phyloP scores from a whole-genome alignment of 1,139 yeast genomes.

The Blastobotrys petasosporus region DNA sequence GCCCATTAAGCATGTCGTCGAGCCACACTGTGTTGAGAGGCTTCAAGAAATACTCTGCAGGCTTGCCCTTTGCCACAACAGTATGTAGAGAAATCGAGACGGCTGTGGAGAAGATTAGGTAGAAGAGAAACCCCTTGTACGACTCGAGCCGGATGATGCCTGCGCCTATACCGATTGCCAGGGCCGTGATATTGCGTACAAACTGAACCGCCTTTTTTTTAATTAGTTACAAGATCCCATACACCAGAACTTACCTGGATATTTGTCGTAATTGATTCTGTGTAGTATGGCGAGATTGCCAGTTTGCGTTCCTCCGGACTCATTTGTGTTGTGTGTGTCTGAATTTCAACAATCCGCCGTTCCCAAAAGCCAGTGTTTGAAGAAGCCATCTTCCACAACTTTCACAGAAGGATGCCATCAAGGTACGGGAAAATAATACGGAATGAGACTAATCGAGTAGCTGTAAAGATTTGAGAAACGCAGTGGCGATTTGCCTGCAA shows the following conservation, averaged over 20 bases:
- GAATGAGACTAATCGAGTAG: conserved; percentile 36
- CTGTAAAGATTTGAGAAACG: conserved; percentile 89
- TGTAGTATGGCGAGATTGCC: conserved; percentile 20
- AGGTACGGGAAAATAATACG: conserved; percentile 15
- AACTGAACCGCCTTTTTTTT: conserved; percentile 39
- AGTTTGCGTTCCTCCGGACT: conserved; percentile 5
- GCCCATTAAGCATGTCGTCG: conserved; percentile 49
- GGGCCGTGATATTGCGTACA: conserved; percentile 59
- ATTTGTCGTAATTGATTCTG: conserved; percentile 19
- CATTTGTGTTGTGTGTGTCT: neutral
- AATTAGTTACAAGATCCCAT: neutral
- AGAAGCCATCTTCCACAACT: conserved; percentile 1
- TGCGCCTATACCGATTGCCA: conserved; percentile 62
- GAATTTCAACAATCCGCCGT: neutral
- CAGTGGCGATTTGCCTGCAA: conserved; percentile 90
- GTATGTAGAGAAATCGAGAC: conserved; percentile 42
- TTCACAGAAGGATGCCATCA: conserved; percentile 17
- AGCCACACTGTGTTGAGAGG: conserved; percentile 55
- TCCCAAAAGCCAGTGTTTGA: conserved; percentile 1
- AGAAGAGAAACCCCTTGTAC: conserved; percentile 54
- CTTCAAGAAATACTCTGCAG: conserved; percentile 44
- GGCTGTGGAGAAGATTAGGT: conserved; percentile 44
- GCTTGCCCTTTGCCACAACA: conserved; percentile 41
- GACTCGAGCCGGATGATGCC: conserved; percentile 71
- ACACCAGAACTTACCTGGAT: conserved; percentile 13